Conservation (phyloP, 345 rosid species). For the Salix brachista region DNA sequence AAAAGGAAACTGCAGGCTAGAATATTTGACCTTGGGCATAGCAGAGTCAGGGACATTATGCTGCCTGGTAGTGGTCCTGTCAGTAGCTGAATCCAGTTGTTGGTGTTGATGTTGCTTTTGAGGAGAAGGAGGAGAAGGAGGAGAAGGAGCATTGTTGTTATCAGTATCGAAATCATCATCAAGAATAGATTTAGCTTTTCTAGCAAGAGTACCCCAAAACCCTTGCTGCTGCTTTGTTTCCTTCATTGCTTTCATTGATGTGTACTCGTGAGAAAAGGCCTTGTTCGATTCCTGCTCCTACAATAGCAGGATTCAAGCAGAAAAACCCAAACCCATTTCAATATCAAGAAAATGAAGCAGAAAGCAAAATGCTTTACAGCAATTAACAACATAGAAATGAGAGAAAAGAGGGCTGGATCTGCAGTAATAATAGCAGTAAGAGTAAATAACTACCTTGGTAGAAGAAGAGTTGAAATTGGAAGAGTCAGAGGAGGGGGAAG, state of each 20-base stretch:
- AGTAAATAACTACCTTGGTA: conserved; percentile 1
- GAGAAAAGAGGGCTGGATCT: not conserved
- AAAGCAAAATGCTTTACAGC: not conserved
- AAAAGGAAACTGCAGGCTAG: not conserved
- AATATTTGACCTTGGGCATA: conserved; percentile 13
- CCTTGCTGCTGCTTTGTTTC: conserved; percentile 44
- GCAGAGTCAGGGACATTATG: not conserved
- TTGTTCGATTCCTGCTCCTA: conserved; percentile 36
- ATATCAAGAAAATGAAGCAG: not conserved
- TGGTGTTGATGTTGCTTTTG: not conserved
- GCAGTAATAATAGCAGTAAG: not conserved
- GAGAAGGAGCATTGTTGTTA: not conserved
- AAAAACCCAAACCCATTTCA: not conserved
- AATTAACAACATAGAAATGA: not conserved
- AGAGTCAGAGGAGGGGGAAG: not conserved
- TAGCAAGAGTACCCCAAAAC: conserved; percentile 24
- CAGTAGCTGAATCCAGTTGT: conserved; percentile 2
- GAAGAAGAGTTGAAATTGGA: not conserved
- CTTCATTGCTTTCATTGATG: conserved; percentile 33
- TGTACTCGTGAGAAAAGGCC: conserved; percentile 34
- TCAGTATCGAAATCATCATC: conserved; percentile 16
- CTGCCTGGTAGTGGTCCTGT: not conserved
- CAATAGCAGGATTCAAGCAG: not conserved
- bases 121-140: not conserved
- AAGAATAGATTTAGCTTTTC: conserved; percentile 28